Conservation (phyloP, 345 rosid species). For the Camelina neglecta region DNA sequence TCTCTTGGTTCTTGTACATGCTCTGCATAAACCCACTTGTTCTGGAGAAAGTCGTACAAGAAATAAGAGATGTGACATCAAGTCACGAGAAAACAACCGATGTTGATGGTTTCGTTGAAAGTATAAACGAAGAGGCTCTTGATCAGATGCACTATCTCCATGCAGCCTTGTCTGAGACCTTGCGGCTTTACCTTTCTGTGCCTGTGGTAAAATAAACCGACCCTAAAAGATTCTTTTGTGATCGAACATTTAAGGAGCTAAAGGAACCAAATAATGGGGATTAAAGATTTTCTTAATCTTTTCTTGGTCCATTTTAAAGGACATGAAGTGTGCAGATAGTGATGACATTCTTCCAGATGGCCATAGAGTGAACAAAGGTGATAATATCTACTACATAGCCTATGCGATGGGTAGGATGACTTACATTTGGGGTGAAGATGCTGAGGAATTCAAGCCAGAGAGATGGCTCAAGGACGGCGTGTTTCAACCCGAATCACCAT, state of each 20-base stretch:
- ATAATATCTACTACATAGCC: conserved; percentile 56
- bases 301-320: conserved; percentile 44
- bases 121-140: conserved; percentile 51
- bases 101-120: conserved; percentile 47
- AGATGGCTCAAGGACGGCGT: conserved; percentile 72
- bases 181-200: conserved; percentile 69
- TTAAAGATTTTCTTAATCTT: neutral
- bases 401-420: conserved; percentile 87
- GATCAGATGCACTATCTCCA: conserved; percentile 83
- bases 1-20: conserved; percentile 79
- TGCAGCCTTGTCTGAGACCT: conserved; percentile 75
- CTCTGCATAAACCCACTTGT: conserved; percentile 73
- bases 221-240: conserved; percentile 6
- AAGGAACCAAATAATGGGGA: no score
- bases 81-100: conserved; percentile 32
- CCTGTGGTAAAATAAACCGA: conserved; percentile 53
- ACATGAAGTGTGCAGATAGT: conserved; percentile 58
- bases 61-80: conserved; percentile 53
- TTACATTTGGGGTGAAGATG: conserved; percentile 79
- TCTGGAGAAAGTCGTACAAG: conserved; percentile 67
- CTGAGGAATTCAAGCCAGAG: conserved; percentile 71
- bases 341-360: conserved; percentile 84
- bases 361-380: conserved; percentile 62
- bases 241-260: neutral
- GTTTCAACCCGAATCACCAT: conserved; percentile 69